Evolutionary conservation across 805 yeast species (phyloP).

Genomic region (Saccharomycopsis synnaedendra): DNA sequence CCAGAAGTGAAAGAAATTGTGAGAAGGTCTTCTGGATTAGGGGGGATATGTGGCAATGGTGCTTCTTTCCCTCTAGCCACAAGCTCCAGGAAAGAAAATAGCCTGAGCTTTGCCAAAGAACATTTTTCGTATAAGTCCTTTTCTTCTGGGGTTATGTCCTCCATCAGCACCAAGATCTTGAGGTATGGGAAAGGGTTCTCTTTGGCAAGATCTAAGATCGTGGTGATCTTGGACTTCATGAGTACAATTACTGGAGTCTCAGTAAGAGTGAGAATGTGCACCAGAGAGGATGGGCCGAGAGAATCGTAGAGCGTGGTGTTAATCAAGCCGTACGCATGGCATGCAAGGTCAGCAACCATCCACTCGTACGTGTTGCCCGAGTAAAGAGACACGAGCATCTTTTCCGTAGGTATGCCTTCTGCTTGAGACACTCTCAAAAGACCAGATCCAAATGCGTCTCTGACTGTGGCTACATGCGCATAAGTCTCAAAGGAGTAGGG

Average conservation of each 20-base stretch:
- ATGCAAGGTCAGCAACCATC: slow-evolving; percentile 59
- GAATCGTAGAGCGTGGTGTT: slow-evolving; percentile 47
- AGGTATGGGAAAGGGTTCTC: slow-evolving; percentile 18
- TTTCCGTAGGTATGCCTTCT: slow-evolving; percentile 19
- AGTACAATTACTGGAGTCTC: slow-evolving; percentile 43
- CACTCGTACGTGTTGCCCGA: slow-evolving; percentile 49
- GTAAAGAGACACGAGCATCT: slow-evolving; percentile 18
- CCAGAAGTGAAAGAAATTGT: slow-evolving; percentile 59
- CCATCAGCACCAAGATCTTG: slow-evolving; percentile 8
- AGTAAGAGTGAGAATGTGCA: slow-evolving; percentile 49
- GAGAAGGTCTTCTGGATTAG: slow-evolving; percentile 30
- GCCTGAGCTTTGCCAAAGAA: slow-evolving; percentile 18
- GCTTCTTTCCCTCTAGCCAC: slow-evolving; percentile 25
- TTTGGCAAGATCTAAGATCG: slow-evolving; percentile 6
- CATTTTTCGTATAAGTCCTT: neutral
- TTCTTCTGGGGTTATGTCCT: slow-evolving; percentile 1
- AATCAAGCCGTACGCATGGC: slow-evolving; percentile 42
- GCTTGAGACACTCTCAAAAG: slow-evolving; percentile 22
- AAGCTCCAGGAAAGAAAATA: slow-evolving; percentile 26
- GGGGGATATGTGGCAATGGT: slow-evolving; percentile 28
- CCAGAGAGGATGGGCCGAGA: slow-evolving; percentile 46
- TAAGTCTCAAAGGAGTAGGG: slow-evolving; percentile 22
- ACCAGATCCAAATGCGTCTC: slow-evolving; percentile 37
- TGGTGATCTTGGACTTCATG: slow-evolving; percentile 29
- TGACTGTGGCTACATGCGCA: slow-evolving; percentile 25